These are phyloP conservation scores for Acacia crassicarpa DNA, from an alignment of 306 rosid genomes.

Conservation along the genomic window DNA sequence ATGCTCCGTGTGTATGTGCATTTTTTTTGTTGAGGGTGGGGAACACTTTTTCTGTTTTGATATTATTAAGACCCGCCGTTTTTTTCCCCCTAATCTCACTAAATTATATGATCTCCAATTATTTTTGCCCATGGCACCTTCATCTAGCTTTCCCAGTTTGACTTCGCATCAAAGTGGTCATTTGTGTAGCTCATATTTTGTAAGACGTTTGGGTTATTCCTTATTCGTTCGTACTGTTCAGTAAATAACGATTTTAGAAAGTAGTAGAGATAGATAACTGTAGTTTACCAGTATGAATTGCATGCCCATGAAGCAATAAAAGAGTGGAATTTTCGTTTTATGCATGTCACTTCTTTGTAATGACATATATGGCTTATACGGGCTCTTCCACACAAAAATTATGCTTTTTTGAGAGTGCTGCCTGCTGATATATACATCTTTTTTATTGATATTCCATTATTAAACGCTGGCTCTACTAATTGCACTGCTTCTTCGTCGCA, in stretches of 20 bases:
- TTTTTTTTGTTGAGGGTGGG: not conserved
- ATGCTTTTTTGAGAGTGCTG: not conserved
- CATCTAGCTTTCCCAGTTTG: not conserved
- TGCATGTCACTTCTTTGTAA: not conserved
- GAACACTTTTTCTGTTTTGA: no score
- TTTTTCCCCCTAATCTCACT: not conserved
- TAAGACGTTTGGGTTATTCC: not conserved
- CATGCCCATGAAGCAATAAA: not conserved
- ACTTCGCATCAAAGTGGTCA: not conserved
- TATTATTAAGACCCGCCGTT: not conserved
- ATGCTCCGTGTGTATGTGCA: not conserved
- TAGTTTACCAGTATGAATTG: not conserved
- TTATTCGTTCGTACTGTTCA: not conserved
- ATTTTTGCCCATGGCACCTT: not conserved
- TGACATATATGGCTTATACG: not conserved
- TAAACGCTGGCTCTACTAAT: not conserved
- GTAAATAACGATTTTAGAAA: not conserved
- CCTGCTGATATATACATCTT: not conserved
- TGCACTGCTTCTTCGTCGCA: not conserved
- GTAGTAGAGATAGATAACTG: not conserved
- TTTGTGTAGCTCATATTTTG: not conserved
- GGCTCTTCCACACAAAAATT: not conserved
- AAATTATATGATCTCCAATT: not conserved
- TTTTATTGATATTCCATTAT: not conserved
- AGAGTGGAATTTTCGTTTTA: not conserved